These are phyloP conservation scores for Trichophyton mentagrophytes DNA, from an alignment of 2,329 filamentous ascomycete genomes.

Conservation along the genomic window DNA sequence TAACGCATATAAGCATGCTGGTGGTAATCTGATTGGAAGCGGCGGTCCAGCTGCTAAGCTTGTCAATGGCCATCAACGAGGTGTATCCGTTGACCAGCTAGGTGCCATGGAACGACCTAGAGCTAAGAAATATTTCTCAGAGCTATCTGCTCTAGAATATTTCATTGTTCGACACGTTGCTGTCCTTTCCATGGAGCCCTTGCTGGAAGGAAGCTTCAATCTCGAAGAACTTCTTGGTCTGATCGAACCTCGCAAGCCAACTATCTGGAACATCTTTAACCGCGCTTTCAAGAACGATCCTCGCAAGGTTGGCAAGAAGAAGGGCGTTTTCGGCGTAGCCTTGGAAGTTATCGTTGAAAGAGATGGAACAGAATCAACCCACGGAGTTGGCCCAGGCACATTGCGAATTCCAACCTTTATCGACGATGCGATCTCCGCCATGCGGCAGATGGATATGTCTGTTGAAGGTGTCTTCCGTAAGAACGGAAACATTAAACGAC, in stretches of 20 bases:
- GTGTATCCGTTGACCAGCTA: constrained; percentile 43
- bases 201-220: constrained; percentile 82
- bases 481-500: constrained; percentile 93
- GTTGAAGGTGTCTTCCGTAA: constrained; percentile 98
- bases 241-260: constrained; percentile 85
- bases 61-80: constrained; percentile 55
- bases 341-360: constrained; percentile 81
- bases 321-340: constrained; percentile 83
- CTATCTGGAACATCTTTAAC: constrained; percentile 96
- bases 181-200: constrained; percentile 84
- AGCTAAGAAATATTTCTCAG: constrained; percentile 81
- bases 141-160: constrained; percentile 87
- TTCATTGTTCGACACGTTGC: constrained; percentile 95
- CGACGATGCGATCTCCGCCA: constrained; percentile 86
- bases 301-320: constrained; percentile 65
- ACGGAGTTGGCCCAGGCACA: constrained; percentile 84
- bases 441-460: constrained; percentile 98
- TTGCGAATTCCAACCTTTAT: constrained; percentile 84
- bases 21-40: constrained; percentile 53
- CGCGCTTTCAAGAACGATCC: constrained; percentile 82
- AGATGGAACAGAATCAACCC: constrained; percentile 93
- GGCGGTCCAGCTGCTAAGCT: constrained; percentile 51
- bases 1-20: constrained; percentile 62
- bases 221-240: constrained; percentile 83
- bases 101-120: constrained; percentile 40